A percentile compares a stretch with the other conserved stretches of the same genome.
Conservation (phyloP, 352 stramenopile genomes). For the Pythium phragmitis region DNA sequence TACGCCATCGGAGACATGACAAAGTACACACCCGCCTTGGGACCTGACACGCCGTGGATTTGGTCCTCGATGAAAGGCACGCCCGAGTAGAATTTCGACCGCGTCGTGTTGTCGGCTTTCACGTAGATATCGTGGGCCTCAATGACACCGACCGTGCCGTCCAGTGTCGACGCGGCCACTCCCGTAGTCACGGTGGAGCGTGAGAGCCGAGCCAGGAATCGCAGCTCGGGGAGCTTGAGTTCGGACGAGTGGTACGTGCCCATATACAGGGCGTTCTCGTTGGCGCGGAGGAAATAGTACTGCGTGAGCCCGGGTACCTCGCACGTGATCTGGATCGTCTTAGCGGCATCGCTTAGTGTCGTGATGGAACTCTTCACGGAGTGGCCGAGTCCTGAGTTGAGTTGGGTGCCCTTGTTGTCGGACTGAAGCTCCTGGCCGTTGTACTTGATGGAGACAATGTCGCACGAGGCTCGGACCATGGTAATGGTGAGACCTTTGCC, state of each 20-base stretch:
- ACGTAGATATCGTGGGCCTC: constrained; percentile 42
- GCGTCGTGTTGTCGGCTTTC: constrained; percentile 33
- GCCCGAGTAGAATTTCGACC: constrained; percentile 47
- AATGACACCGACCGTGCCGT: constrained; percentile 34
- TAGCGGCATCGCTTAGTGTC: constrained; percentile 23
- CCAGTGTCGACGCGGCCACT: constrained; percentile 36
- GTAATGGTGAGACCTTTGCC: constrained; percentile 32
- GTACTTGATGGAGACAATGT: constrained; percentile 49
- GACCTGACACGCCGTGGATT: constrained; percentile 40
- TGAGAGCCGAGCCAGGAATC: constrained; percentile 46
- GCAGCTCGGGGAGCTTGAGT: constrained; percentile 37
- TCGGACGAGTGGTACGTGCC: constrained; percentile 44
- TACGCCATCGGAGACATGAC: constrained; percentile 46
- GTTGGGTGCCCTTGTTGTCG: constrained; percentile 37
- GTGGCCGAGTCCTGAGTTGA: constrained; percentile 41
- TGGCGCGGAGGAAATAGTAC: constrained; percentile 51
- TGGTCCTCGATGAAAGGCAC: constrained; percentile 37
- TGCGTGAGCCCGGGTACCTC: constrained; percentile 38
- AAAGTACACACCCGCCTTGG: constrained; percentile 43
- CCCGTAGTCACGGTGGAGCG: constrained; percentile 35
- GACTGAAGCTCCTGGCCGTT: constrained; percentile 47
- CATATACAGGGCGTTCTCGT: constrained; percentile 59
- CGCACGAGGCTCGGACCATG: constrained; percentile 40
- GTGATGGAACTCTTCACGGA: constrained; percentile 31
- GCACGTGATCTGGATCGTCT: constrained; percentile 48